Base-by-base conservation (phyloP, 2,329 filamentous ascomycete genomes). In the Remersonia thermophila region DNA sequence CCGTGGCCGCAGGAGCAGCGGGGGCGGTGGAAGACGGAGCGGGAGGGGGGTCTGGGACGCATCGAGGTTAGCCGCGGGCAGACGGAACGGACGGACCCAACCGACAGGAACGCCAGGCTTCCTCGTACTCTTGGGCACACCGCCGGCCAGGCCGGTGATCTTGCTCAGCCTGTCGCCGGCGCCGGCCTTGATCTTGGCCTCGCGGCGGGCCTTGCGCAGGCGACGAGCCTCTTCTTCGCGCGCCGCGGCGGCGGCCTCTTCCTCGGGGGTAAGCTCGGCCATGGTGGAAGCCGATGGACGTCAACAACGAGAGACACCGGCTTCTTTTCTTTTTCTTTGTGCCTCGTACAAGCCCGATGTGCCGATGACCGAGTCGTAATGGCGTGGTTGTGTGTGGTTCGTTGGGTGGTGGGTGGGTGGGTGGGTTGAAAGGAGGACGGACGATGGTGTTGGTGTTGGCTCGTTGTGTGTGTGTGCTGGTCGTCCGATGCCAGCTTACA, bases 121-220 rank as follows among this genome's bases (percentile, higher is more conserved):
- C n/a, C n/a, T n/a, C n/a, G n/a, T 11, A 46, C 44, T 37, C 17
- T 33, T 36, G 18, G 27, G 57, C n/a, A 71, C 35, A 42, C 69
- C 66, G 18, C 75, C 77, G 38, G 77, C 77, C 17, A 84, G 60
- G 1, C 78, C 77, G 10, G 79, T 83, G 56, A 91, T 91, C 56
- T 72, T 80, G 50, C 82, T 77, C 43, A 91, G 60, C 42, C 83
- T 65, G 27, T 76, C 70, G 13, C 75, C 72, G 39, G 80, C 83
- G 41, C 79, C 77, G 33, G 77, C 74, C 50, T 71, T 73, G 59
- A 87, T 77, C 65, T 87, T 89, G 39, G 81, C 82, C 55, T 85
- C 79, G 33, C 83, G 72, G 27, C 81, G 75, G 56, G 87, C 82
- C 57, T 85, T 83, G 48, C 83, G 79, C 39, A 84, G 66, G 32